phyloP scores from a whole-genome alignment of 1,284 basidiomycete species.

The Waitea zeae region DNA sequence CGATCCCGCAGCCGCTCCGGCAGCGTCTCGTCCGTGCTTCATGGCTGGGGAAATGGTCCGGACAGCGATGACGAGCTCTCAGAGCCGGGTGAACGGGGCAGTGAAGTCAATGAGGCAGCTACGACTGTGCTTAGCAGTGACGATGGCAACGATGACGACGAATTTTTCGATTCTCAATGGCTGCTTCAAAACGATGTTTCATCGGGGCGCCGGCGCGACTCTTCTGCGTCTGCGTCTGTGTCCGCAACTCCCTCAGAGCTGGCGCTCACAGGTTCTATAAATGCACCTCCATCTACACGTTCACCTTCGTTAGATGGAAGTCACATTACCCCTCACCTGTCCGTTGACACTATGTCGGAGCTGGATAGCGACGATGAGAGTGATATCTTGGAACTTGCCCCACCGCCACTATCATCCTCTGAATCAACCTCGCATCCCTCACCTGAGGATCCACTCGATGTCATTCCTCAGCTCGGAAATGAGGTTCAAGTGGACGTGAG shows the following conservation, averaged over 20 bases:
- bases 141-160: constrained; percentile 11
- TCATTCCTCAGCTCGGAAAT: too few relatives aligned
- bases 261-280: neutral
- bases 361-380: too few relatives aligned
- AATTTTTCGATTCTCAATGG: neutral
- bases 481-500: too few relatives aligned
- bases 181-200: neutral
- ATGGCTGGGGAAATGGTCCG: neutral
- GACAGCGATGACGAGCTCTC: constrained; percentile 13
- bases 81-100: constrained; percentile 12
- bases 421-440: too few relatives aligned
- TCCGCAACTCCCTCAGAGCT: neutral
- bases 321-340: too few relatives aligned
- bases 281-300: neutral
- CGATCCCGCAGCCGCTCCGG: constrained; percentile 17
- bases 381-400: too few relatives aligned
- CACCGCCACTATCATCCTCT: too few relatives aligned
- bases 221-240: neutral
- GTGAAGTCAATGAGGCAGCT: neutral
- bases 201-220: neutral
- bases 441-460: too few relatives aligned
- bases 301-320: too few relatives aligned
- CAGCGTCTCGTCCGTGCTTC: neutral
- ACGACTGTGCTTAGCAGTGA: constrained; percentile 9
- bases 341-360: too few relatives aligned